Conservation (phyloP, 176 grass and related monocot genomes). For the Ampelocalamus luodianensis region DNA sequence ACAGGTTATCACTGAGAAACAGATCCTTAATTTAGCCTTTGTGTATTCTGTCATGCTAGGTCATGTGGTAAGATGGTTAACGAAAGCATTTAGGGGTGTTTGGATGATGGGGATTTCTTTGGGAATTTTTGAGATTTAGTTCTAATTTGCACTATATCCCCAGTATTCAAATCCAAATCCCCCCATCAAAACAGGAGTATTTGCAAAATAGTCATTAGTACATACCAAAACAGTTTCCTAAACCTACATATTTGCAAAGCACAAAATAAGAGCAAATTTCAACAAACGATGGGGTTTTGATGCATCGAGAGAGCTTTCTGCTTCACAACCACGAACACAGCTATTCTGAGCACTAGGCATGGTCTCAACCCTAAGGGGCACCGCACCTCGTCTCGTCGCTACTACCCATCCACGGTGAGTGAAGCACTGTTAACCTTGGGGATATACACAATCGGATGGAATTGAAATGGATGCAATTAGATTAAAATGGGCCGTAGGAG, state of each 20-base stretch:
- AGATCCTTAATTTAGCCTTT: too few relatives aligned
- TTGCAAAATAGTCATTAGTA: too few relatives aligned
- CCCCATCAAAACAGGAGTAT: too few relatives aligned
- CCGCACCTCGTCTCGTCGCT: neutral
- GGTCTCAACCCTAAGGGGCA: constrained; percentile 4
- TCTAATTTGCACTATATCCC: too few relatives aligned
- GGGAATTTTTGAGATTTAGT: too few relatives aligned
- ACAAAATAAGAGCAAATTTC: neutral
- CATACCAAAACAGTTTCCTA: neutral
- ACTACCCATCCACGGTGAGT: neutral
- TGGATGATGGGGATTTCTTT: too few relatives aligned
- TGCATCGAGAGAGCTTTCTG: neutral
- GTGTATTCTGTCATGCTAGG: too few relatives aligned
- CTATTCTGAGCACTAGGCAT: neutral
- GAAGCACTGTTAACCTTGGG: neutral
- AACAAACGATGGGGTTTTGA: neutral
- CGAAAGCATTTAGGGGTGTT: too few relatives aligned
- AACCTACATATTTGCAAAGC: neutral
- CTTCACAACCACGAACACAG: neutral
- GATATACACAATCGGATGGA: neutral
- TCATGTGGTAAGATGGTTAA: too few relatives aligned
- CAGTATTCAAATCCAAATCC: too few relatives aligned
- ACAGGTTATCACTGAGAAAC: too few relatives aligned
- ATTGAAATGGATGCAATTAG: neutral
- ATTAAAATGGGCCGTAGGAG: neutral